Conservation (phyloP, 768 basidiomycete genomes). For the Pulveroboletus sp. region DNA sequence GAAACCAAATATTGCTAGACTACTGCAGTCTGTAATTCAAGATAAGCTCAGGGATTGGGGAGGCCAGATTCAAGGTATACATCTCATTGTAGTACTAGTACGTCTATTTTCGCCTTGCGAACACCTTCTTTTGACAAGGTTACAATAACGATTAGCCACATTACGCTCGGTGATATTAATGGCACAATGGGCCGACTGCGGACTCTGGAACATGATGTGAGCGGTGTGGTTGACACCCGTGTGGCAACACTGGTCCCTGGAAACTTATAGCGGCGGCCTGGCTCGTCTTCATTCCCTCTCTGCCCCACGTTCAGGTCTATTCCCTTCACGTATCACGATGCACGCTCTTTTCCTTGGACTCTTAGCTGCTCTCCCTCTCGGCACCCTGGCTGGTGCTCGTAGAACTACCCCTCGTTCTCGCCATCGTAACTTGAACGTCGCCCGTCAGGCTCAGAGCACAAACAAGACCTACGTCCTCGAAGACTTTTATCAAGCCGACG, state of each 20-base stretch:
- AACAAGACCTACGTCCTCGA: slow-evolving; percentile 34
- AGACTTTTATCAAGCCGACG: slow-evolving; percentile 45
- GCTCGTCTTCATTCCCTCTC: neutral
- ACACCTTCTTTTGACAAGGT: neutral
- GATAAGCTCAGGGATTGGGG: neutral
- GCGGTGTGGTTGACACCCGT: neutral
- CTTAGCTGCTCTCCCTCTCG: slow-evolving; percentile 30
- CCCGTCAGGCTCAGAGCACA: slow-evolving; percentile 17
- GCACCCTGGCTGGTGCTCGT: slow-evolving; percentile 37
- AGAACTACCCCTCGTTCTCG: slow-evolving; percentile 24
- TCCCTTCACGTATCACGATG: slow-evolving; percentile 26
- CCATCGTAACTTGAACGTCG: slow-evolving; percentile 24
- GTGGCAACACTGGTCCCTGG: neutral
- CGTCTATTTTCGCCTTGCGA: neutral
- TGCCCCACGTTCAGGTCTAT: neutral
- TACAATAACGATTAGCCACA: slow-evolving; percentile 10
- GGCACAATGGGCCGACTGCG: slow-evolving; percentile 14
- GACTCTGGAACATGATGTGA: neutral
- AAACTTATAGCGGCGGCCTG: neutral
- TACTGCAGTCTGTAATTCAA: neutral
- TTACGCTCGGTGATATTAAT: slow-evolving; percentile 11
- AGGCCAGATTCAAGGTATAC: neutral
- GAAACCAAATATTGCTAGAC: slow-evolving; percentile 46
- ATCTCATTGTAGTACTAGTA: too few species aligned
- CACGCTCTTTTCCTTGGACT: slow-evolving; percentile 31